Base-by-base conservation (phyloP, 257 asterid species). In the Coffea eugenioides region DNA sequence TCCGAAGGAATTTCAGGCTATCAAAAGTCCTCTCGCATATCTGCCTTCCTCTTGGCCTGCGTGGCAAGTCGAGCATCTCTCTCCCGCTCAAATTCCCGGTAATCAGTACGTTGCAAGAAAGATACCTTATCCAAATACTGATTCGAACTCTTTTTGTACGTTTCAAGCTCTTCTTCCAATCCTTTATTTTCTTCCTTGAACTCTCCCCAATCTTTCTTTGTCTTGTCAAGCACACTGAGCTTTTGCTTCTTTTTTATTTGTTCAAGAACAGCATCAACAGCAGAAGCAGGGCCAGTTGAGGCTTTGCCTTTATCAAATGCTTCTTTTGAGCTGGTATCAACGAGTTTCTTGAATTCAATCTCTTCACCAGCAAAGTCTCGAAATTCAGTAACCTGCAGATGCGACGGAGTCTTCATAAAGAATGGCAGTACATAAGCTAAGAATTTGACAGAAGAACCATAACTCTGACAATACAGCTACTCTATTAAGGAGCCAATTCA, bases 121-220 rank as follows among this genome's bases (percentile, higher is more conserved):
- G 96, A 89, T 15, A 92, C 95, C 86, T 80, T 90, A 73, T 95
- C 98, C 84, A 95, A 88, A 87, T 95, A 95, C 80, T 95, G 94
- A 80, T 95, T 92, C 18, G 97, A 89, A 80, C 98, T 95, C 83
- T 93, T 95, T 91, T 93, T 92, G 95, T 93, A 95, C 21, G 95
- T 94, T 74, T 92, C 99, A 39, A 95, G 88, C 83, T 95, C 99
- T 0, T 93, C 97, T 83, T 92, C 99, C 88, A 93, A 54, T 78
- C 98, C 99, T 87, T 76, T 90, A 54, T 90, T 89, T 48, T 92
- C 98, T 2, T 83, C 99, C 89, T 95, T 95, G 91, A 85, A 95
- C 86, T 91, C 99, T 13, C 95, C 97, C 98, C 99, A 95, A 85
- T 93, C 99, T 85, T 90, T 92, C 89, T 92, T 95, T 20, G 99